These are phyloP conservation scores for Aspergillus incahuasiensis DNA, from an alignment of 495 filamentous ascomycete species.

Conservation along the genomic window DNA sequence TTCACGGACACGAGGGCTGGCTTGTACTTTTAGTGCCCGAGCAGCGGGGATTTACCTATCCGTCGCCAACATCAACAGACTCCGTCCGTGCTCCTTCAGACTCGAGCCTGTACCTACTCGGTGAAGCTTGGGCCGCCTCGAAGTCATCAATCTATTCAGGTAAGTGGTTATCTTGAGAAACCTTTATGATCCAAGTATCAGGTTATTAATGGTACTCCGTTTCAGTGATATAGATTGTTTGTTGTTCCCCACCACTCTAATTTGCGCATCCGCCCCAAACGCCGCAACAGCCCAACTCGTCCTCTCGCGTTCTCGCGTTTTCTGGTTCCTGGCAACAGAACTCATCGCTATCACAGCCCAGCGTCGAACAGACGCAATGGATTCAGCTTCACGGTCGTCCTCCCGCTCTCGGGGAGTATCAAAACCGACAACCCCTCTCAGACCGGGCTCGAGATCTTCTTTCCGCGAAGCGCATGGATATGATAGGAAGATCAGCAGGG, in stretches of 20 bases:
- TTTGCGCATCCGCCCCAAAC: conserved; percentile 12
- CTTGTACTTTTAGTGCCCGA: background rate
- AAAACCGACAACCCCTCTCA: conserved; percentile 88
- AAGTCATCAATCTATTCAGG: too few relatives aligned
- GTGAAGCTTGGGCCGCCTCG: too few relatives aligned
- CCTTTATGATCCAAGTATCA: background rate
- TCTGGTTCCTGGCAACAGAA: too few relatives aligned
- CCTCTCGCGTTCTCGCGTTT: background rate
- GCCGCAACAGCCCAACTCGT: background rate
- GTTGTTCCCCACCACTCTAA: conserved; percentile 7
- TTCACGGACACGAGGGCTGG: background rate
- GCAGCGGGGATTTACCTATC: background rate
- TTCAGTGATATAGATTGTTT: background rate
- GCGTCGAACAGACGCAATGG: conserved; percentile 29
- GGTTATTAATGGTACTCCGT: background rate
- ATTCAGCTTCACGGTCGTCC: conserved; percentile 32
- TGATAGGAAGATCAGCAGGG: conserved; percentile 35
- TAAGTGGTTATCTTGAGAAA: too few relatives aligned
- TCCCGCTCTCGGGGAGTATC: conserved; percentile 51
- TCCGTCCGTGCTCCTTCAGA: background rate
- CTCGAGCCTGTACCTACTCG: background rate
- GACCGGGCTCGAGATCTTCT: conserved; percentile 84
- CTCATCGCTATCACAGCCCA: too few relatives aligned
- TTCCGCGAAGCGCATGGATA: conserved; percentile 66
- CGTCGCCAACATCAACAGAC: background rate